A percentile compares a stretch with the other conserved stretches of the same genome.
phyloP scores from a whole-genome alignment of 306 rosid genomes.

The Sechiopsis laciniata region DNA sequence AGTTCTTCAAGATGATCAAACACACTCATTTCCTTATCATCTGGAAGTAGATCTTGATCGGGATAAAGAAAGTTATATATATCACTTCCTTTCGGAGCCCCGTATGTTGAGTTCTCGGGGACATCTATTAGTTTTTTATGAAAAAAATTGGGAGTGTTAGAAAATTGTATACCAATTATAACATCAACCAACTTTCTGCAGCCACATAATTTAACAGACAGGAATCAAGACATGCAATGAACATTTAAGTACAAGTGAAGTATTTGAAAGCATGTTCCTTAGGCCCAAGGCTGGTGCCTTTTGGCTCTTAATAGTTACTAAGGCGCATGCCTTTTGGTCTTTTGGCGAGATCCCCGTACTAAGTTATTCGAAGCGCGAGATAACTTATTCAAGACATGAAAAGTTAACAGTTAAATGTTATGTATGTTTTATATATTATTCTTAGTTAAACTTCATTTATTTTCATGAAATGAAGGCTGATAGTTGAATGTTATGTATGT shows the following conservation, averaged over 20 bases:
- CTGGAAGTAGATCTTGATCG: slow-evolving; percentile 82
- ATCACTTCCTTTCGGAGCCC: slow-evolving; percentile 39
- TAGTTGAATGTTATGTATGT: too few relatives aligned
- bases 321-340: too few relatives aligned
- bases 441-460: too few relatives aligned
- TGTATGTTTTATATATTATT: too few relatives aligned
- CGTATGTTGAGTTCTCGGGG: slow-evolving; percentile 36
- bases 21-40: slow-evolving; percentile 86
- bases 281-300: too few relatives aligned
- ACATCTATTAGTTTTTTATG: slow-evolving; percentile 30
- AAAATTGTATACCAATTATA: slow-evolving; percentile 15
- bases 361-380: too few relatives aligned
- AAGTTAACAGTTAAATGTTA: too few relatives aligned
- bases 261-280: not conserved
- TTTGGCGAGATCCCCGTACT: too few relatives aligned
- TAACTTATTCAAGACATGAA: too few relatives aligned
- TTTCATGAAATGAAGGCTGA: too few relatives aligned
- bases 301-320: too few relatives aligned
- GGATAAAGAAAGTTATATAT: slow-evolving; percentile 74
- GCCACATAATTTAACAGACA: slow-evolving; percentile 9
- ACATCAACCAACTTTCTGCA: slow-evolving; percentile 15
- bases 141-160: slow-evolving; percentile 19
- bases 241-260: not conserved
- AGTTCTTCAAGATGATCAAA: slow-evolving; percentile 98
- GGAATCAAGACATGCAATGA: not conserved